Evolutionary conservation across 805 yeast species (phyloP), one percentile per base, ranked within the genome.

Genomic region (Saccharomycopsis javanensis): DNA sequence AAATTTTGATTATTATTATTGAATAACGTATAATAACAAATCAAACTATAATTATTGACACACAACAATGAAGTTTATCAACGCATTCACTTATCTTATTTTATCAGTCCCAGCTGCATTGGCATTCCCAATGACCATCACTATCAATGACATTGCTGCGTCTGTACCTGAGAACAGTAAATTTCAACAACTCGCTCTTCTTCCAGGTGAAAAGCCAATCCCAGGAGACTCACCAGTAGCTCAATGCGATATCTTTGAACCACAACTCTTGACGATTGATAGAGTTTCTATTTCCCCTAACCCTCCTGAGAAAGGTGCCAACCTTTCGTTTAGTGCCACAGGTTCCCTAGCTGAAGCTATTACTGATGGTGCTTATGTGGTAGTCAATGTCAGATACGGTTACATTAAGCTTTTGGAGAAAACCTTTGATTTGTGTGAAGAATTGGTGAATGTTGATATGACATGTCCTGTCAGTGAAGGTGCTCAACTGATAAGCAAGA

Each of bases 371-470:
- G 88, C 98, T 0, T 94, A 91, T 66, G 95, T 94, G 54, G 97
- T 91, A 63, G 92, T 94, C 30, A 95, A 89, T 63, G 98, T 94
- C 20, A 79, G 87, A 63, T 86, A 90, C 66, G 99, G 98, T 5
- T 91, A 86, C 72, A 91, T 94, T 71, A 86, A 86, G 64, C 77
- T 94, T 58, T 72, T 94, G 55, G 85, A 88, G 64, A 92, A 90
- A 68, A 88, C 95, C n/a, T 87, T 85, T 69, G 98, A 94, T 69
- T 75, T 94, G 61, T 94, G 99, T 71, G 96, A 90, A 63, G 84
- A 89, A 68, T 76, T 90, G 59, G 80, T 81, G 55, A 85, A 90
- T 64, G 91, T 90, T 50, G 96, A 87, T 66, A 72, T 90, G 75
- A 77, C 79, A 59, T 94, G 99, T 69, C 99, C 99, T 1, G 71